Evolutionary conservation across 2,329 filamentous ascomycete species (phyloP).

Genomic region (Colletotrichum phormii): DNA sequence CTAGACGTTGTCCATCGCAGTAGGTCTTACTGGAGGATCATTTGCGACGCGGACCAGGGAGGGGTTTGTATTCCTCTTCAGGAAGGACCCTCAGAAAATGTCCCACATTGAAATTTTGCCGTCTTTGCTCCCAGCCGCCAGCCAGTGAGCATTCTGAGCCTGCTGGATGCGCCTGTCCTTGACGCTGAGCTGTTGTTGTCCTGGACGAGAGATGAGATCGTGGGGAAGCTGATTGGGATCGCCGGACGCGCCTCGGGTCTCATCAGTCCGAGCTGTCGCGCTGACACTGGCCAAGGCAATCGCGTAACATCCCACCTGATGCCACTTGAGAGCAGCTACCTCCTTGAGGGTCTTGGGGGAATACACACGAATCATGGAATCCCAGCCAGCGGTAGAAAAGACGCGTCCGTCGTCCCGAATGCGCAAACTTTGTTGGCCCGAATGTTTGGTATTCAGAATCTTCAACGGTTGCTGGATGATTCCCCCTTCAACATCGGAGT

Average conservation of each 20-base stretch:
- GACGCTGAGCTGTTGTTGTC: conserved; percentile 56
- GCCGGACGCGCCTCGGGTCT: conserved; percentile 12
- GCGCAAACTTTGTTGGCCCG: conserved; percentile 85
- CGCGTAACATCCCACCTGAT: conserved; percentile 87
- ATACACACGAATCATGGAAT: conserved; percentile 84
- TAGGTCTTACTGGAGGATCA: conserved; percentile 19
- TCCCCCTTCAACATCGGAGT: not conserved
- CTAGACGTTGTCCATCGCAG: conserved; percentile 3
- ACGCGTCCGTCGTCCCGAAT: conserved; percentile 85
- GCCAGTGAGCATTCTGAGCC: conserved; percentile 82
- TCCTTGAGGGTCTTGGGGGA: conserved; percentile 84
- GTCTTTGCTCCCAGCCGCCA: conserved; percentile 92
- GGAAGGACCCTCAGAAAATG: conserved; percentile 72
- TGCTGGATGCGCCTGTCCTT: conserved; percentile 72
- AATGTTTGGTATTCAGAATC: conserved; percentile 81
- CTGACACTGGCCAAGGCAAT: conserved; percentile 73
- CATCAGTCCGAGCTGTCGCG: conserved; percentile 6
- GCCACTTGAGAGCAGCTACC: conserved; percentile 94
- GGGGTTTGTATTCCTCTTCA: not conserved
- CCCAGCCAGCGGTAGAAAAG: conserved; percentile 94
- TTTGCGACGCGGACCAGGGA: not conserved
- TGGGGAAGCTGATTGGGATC: conserved; percentile 15
- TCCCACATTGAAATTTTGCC: conserved; percentile 97
- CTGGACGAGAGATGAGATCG: conserved; percentile 15
- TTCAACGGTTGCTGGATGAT: conserved; percentile 63